Base-by-base conservation (phyloP, 2,329 filamentous ascomycete genomes). In the Graphium sp. region DNA sequence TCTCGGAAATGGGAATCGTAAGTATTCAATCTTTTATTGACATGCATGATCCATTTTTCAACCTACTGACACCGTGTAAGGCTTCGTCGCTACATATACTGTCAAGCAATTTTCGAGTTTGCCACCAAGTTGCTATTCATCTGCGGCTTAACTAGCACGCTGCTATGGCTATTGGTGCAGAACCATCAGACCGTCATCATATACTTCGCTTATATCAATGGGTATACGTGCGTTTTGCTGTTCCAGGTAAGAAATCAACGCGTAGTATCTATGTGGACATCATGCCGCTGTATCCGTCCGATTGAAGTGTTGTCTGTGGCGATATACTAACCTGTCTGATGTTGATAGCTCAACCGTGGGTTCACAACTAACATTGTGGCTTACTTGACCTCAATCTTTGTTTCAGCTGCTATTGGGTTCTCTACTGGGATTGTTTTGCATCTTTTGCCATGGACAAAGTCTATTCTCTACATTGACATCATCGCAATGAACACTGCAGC, bases 161-260 rank as follows among this genome's bases (percentile, higher is more conserved):
- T 44, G 14, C 32, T 53, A 4, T 54, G 50, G 50, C 27, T 46
- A 2, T 40, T 52, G n/a, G 48, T 50, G 2, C 39, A 44, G 7
- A 41, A 42, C 26, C 13, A 28, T 2, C 27, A 44, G n/a, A 47
- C 47, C 7, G 41, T 46, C n/a, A 37, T 43, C 18, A 34, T 50
- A 5, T 54, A 51, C 31, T 49, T 45, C 27, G 36, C 40, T 14
- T 54, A 54, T 33, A 35, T 43, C 20, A 34, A 48, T 11, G 50
- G 48, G 1, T 54, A 54, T 36, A 45, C 46, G 1, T 40, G 44
- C 8, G 48, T 52, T 28, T 43, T 54, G 27, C 18, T 53, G 13
- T 52, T 53, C 35, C 50, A 54, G 31, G 20, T 22, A 9, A n/a
- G n/a, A n/a, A n/a, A n/a, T n/a, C n/a, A n/a, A n/a, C n/a, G n/a